A percentile compares a stretch with the other conserved stretches of the same genome.
Evolutionary conservation across 176 grass and related monocot genomes (phyloP).

Genomic region (Areca catechu): DNA sequence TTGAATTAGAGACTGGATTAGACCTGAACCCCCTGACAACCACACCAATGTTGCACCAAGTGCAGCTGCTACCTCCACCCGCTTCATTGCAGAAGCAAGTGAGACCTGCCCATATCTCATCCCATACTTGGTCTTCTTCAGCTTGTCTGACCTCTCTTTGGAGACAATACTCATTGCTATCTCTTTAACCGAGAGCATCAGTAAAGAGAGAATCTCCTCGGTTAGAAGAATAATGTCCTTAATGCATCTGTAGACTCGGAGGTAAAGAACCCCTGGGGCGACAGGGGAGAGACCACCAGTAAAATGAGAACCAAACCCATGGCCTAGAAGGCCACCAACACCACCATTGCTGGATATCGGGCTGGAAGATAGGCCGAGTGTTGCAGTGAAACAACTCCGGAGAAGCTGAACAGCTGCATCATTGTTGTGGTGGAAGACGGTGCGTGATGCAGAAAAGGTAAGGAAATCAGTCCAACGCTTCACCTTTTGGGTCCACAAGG

Average conservation of each 20-base stretch:
- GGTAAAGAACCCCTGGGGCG: conserved; percentile 89
- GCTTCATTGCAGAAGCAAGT: conserved; percentile 54
- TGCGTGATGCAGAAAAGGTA: conserved; percentile 85
- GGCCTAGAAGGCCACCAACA: conserved; percentile 80
- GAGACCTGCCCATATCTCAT: conserved; percentile 60
- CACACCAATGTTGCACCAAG: conserved; percentile 74
- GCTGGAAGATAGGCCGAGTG: conserved; percentile 47
- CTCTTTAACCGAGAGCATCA: conserved; percentile 83
- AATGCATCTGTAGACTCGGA: conserved; percentile 78
- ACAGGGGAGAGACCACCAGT: conserved; percentile 83
- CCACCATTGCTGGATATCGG: conserved; percentile 55
- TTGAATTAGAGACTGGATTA: conserved; percentile 75
- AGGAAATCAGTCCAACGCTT: conserved; percentile 91
- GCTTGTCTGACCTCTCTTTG: conserved; percentile 32
- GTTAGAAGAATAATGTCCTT: conserved; percentile 83
- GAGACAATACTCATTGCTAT: conserved; percentile 48
- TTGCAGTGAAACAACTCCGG: conserved; percentile 66
- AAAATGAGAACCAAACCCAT: conserved; percentile 84
- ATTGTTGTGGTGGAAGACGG: conserved; percentile 92
- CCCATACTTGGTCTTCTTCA: conserved; percentile 61
- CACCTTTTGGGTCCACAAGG: conserved; percentile 94
- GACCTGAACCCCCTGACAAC: conserved; percentile 68
- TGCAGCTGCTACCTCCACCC: conserved; percentile 64
- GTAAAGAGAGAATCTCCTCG: conserved; percentile 56
- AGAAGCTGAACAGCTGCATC: conserved; percentile 77